Base-by-base conservation (phyloP, 208 protist genomes). In the Leishmania aethiopica region DNA sequence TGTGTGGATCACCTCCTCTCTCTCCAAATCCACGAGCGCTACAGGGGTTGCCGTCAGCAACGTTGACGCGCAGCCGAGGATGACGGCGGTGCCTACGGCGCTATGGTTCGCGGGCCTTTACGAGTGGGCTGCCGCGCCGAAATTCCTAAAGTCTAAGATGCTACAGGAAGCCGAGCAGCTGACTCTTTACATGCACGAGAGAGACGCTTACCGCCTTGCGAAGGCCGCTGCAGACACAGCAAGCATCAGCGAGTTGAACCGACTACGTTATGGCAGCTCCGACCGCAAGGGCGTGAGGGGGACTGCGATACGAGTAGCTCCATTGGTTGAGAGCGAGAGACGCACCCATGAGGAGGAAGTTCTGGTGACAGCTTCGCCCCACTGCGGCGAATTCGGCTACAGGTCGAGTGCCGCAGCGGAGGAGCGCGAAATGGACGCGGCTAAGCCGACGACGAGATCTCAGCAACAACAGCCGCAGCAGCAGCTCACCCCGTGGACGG, bases 81-180 rank as follows among this genome's bases (percentile, higher is more conserved):
- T 62, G 25, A 32, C 60, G 13, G 67, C 62, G 22, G 76, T 80
- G 76, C 59, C 60, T 42, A 80, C 76, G 1, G 77, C 64, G 45
- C 28, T 79, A 42, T 82, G 77, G 83, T 57, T 49, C 2, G 64
- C 73, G 25, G 72, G 83, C 17, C 75, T 77, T 5, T 0, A 55
- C 13, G 47, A 82, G 37, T 86, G 83, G 83, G 69, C 83, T 2
- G n/a, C 74, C 51, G 45, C 49, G n/a, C 78, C 83, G 2, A 67
- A 76, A 19, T 73, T 75, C 28, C 83, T 86, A 15, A 81, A 82
- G 25, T 42, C 66, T n/a, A 86, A 86, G 74, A 82, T 86, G 78
- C 75, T 86, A 17, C 7, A 19, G 13, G 83, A 86, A 47, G 74
- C 83, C 19, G 83, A 49, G 15, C 72, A 75, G 47, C 59, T 86